Percentiles rank a stretch among this genome's conserved stretches.
Conservation (phyloP, 495 filamentous ascomycete species). For the Aspergillus affinis region DNA sequence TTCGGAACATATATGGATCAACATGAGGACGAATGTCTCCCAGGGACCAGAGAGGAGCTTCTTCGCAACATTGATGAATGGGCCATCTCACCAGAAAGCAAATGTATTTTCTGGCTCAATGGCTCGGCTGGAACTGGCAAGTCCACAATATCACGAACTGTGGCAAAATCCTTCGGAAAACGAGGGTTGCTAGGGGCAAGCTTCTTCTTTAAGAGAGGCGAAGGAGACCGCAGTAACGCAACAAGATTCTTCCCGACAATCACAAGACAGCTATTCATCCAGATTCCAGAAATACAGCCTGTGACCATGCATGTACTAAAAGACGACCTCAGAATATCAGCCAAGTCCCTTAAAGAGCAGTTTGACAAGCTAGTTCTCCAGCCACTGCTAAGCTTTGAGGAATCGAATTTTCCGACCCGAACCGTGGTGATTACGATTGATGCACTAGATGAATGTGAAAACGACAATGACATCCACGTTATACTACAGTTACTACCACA, state of each 20-base stretch:
- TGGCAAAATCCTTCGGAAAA: slow-evolving; percentile 10
- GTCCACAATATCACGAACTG: slow-evolving; percentile 31
- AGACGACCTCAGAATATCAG: slow-evolving; percentile 25
- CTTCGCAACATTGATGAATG: too few relatives aligned
- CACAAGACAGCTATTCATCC: slow-evolving; percentile 33
- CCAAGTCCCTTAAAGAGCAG: slow-evolving; percentile 40
- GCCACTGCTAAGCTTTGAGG: slow-evolving; percentile 25
- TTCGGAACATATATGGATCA: too few relatives aligned
- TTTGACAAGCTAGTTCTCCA: slow-evolving; percentile 47
- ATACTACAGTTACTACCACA: slow-evolving; percentile 36
- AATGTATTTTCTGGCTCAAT: too few relatives aligned
- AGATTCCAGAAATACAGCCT: slow-evolving; percentile 24
- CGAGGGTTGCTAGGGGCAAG: too few relatives aligned
- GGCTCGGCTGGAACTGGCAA: slow-evolving; percentile 37
- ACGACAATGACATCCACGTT: slow-evolving; percentile 29
- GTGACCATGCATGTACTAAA: slow-evolving; percentile 35
- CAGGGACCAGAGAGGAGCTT: too few relatives aligned
- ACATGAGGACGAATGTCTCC: too few relatives aligned
- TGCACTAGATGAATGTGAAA: slow-evolving; percentile 52
- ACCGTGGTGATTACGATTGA: slow-evolving; percentile 42
- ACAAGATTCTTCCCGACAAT: slow-evolving; percentile 45
- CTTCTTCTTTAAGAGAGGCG: slow-evolving; percentile 52
- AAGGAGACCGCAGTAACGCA: slow-evolving; percentile 37
- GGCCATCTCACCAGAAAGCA: too few relatives aligned
- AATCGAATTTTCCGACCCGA: background rate